Evolutionary conservation across 164 flowering plant species (phyloP).

Genomic region (Chloranthus sessilifolius): DNA sequence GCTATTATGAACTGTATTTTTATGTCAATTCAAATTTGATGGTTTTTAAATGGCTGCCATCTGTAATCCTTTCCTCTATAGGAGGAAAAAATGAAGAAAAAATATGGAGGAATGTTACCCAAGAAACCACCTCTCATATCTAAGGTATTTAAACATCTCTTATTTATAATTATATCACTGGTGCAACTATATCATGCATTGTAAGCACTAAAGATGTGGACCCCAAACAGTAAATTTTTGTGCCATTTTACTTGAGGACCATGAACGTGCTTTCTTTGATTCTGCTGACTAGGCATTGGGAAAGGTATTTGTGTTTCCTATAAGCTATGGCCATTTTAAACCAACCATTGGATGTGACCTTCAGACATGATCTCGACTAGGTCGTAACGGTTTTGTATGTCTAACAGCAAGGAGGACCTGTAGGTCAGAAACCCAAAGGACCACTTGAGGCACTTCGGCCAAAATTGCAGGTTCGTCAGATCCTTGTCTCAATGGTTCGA

Average conservation of each 20-base stretch:
- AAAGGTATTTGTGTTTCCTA: constrained; percentile 44
- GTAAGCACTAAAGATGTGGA: too few species aligned
- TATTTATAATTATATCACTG: too few species aligned
- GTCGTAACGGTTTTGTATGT: neutral
- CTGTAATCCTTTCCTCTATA: constrained; percentile 21
- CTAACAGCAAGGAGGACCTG: constrained; percentile 74
- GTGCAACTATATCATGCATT: too few species aligned
- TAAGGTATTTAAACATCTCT: constrained; percentile 48
- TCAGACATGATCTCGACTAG: too few species aligned
- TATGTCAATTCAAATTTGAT: neutral
- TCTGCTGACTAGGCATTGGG: constrained; percentile 99
- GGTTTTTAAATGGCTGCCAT: neutral
- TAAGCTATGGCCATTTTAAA: neutral
- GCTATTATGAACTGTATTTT: neutral
- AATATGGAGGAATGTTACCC: constrained; percentile 80
- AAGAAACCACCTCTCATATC: constrained; percentile 83
- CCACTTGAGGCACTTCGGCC: constrained; percentile 96
- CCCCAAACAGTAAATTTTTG: too few species aligned
- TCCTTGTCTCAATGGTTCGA: too few species aligned
- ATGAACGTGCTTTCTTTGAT: constrained; percentile 96
- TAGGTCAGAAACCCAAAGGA: constrained; percentile 70
- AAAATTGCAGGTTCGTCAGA: constrained; percentile 94
- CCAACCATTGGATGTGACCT: neutral
- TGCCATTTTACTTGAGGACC: constrained; percentile 60
- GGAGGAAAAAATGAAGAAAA: constrained; percentile 74